Evolutionary conservation across 192 early-diverging fungal genomes (phyloP).

Genomic region (Coemansia sp.): DNA sequence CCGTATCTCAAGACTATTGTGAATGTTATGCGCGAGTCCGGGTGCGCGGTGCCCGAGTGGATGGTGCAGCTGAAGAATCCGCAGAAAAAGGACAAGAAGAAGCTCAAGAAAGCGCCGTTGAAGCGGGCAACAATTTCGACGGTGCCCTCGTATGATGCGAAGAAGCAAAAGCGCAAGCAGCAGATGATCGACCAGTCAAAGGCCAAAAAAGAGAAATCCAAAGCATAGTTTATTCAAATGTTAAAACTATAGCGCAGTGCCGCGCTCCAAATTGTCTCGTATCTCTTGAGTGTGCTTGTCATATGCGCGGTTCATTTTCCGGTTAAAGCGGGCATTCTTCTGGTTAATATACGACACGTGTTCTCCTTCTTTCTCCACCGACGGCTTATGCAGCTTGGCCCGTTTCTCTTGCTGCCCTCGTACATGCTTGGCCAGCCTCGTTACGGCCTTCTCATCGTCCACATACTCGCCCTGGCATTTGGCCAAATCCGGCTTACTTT

Average conservation of each 20-base stretch:
- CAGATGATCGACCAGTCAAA: constrained; percentile 53
- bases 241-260: constrained; percentile 65
- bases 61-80: constrained; percentile 83
- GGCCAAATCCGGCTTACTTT: constrained; percentile 28
- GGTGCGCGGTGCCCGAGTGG: constrained; percentile 97
- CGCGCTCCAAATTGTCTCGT: constrained; percentile 81
- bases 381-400: constrained; percentile 53
- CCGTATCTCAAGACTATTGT: constrained; percentile 89
- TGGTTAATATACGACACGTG: constrained; percentile 97
- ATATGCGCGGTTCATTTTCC: constrained; percentile 92
- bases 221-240: background rate
- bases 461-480: constrained; percentile 32
- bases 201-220: constrained; percentile 25
- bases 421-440: constrained; percentile 69
- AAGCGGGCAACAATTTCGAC: constrained; percentile 77
- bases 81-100: constrained; percentile 62
- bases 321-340: constrained; percentile 92
- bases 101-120: constrained; percentile 71
- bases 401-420: constrained; percentile 72
- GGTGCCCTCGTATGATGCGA: constrained; percentile 71
- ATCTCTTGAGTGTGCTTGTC: constrained; percentile 96
- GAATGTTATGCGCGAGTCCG: constrained; percentile 94
- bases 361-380: constrained; percentile 68
- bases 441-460: constrained; percentile 65
- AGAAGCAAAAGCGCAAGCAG: constrained; percentile 64